phyloP scores from a whole-genome alignment of 2,329 filamentous ascomycete species.

The Gaeumannomyces sp. region DNA sequence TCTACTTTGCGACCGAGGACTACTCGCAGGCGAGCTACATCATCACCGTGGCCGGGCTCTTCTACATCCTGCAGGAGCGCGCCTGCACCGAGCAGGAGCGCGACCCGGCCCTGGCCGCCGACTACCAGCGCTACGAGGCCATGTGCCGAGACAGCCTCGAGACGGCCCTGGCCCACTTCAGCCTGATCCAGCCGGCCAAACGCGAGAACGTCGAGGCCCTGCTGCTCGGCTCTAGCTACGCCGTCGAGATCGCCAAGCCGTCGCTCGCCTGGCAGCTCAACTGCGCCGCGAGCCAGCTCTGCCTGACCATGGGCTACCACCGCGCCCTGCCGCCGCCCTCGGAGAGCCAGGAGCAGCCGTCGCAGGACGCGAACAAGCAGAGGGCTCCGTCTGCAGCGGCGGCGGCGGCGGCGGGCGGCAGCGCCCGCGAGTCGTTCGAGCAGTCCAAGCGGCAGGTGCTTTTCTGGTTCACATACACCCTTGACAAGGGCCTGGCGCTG shows the following conservation, averaged over 20 bases:
- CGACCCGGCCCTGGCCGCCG: conserved; percentile 21
- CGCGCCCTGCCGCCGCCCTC: conserved; percentile 23
- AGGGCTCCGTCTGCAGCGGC: background rate
- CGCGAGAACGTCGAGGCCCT: conserved; percentile 52
- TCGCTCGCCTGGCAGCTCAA: conserved; percentile 60
- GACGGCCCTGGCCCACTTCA: conserved; percentile 30
- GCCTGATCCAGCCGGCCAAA: conserved; percentile 49
- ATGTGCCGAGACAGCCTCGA: conserved; percentile 15
- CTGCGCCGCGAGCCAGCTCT: conserved; percentile 52
- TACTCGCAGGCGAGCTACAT: conserved; percentile 36
- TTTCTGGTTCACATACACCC: conserved; percentile 18
- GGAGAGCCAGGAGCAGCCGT: background rate
- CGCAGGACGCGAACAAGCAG: background rate
- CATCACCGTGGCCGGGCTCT: conserved; percentile 42
- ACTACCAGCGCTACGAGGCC: conserved; percentile 32
- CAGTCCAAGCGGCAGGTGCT: conserved; percentile 15
- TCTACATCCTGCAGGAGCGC: conserved; percentile 44
- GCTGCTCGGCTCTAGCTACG: conserved; percentile 51
- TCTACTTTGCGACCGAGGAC: conserved; percentile 20
- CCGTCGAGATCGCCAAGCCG: conserved; percentile 55
- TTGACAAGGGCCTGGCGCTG: conserved; percentile 53
- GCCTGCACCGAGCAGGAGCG: conserved; percentile 25
- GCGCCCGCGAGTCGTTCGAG: background rate
- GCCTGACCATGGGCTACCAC: conserved; percentile 58
- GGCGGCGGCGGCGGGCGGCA: conserved; percentile 3